Percentiles rank a stretch among this genome's conserved stretches.
Evolutionary conservation across 148 eudicot species (phyloP).

Genomic region (Persicaria tinctoria): DNA sequence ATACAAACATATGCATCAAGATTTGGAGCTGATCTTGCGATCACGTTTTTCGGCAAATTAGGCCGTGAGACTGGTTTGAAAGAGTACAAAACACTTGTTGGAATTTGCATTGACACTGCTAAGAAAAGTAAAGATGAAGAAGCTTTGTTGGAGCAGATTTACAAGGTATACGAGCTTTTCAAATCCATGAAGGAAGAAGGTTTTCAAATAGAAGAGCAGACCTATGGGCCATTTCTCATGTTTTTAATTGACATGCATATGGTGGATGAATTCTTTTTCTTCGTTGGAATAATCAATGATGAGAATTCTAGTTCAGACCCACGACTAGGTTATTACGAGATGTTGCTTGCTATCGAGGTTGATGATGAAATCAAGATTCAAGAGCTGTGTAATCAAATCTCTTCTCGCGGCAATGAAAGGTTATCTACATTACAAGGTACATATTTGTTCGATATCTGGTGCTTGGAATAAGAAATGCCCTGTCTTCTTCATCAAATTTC

Average conservation of each 20-base stretch:
- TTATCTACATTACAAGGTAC: conserved; percentile 46
- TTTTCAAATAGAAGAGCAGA: conserved; percentile 56
- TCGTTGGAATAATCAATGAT: conserved; percentile 44
- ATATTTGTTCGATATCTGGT: conserved; percentile 11
- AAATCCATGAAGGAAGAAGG: conserved; percentile 61
- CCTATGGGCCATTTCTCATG: conserved; percentile 71
- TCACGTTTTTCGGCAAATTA: conserved; percentile 48
- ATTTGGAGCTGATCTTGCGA: conserved; percentile 54
- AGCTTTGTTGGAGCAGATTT: conserved; percentile 32
- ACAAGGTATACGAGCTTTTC: conserved; percentile 49
- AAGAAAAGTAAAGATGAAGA: conserved; percentile 54
- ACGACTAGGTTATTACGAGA: conserved; percentile 82
- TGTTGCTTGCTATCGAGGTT: conserved; percentile 65
- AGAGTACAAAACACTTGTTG: conserved; percentile 56
- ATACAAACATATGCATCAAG: conserved; percentile 43
- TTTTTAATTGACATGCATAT: conserved; percentile 60
- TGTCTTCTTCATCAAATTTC: background rate
- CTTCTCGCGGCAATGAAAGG: conserved; percentile 31
- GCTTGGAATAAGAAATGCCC: background rate
- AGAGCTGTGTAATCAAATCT: conserved; percentile 38
- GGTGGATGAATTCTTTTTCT: conserved; percentile 57
- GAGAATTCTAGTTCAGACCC: conserved; percentile 48
- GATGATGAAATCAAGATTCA: conserved; percentile 60
- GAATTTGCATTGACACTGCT: conserved; percentile 52
- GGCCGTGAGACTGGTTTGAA: conserved; percentile 69